Base-by-base conservation (phyloP, 2,329 filamentous ascomycete species). In the Xylariales sp. region DNA sequence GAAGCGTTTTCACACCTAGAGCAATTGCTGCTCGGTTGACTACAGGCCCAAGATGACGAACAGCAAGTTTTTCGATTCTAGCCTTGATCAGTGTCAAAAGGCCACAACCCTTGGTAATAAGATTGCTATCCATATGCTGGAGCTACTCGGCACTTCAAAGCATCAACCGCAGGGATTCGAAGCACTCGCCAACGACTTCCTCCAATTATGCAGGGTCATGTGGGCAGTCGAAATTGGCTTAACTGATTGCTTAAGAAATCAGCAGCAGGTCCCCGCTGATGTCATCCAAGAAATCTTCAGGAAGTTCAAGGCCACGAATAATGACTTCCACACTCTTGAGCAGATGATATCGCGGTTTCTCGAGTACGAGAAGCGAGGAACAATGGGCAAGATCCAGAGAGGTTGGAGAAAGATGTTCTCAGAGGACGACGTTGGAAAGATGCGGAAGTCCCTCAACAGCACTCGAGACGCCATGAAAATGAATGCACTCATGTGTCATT, bases 161-260 rank as follows among this genome's bases (percentile, higher is more conserved):
- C 61, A 70, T 24, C 66, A 72, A 24, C 72, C 73, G 0, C 61
- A 70, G 36, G 74, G 75, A 21, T 77, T 83, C 55, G 71, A 75
- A 41, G 62, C 68, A 17, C 67, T 86, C 15, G 79, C 81, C 8
- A 71, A 74, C 44, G 78, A 82, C 46, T 84, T 85, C 51, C 70
- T 87, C 41, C 80, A 85, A 40, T 76, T 78, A 5, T 82, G 76
- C 54, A 73, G 79, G 38, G 74, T 80, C 29, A 65, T 86, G 29
- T 83, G 80, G 67, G 74, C 77, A n/a, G 79, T 85, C 44, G 80
- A 85, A 57, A 73, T 76, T 16, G 82, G 82, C 5, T 67, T 86
- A 37, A 59, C 62, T n/a, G 73, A 79, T 48, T 71, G 67, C 30
- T 59, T 66, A 20, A 66, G 68, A n/a, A n/a, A n/a, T n/a, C n/a